phyloP scores from a whole-genome alignment of 768 basidiomycete genomes.

The Amanita subjunquillea region DNA sequence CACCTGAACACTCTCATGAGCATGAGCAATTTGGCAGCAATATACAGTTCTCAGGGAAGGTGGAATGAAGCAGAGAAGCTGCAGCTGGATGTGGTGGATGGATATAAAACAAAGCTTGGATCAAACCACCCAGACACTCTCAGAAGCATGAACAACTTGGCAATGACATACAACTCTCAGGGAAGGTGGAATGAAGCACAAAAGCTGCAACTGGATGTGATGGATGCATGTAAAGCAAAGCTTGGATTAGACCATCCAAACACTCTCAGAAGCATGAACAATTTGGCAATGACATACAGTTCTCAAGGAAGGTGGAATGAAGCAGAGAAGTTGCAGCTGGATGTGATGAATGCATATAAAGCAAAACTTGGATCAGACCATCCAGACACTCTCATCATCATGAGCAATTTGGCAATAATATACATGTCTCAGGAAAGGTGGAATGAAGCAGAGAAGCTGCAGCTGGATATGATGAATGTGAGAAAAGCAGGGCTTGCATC shows the following conservation, averaged over 20 bases:
- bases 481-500: too few species aligned
- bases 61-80: neutral
- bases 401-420: neutral
- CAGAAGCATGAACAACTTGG: neutral
- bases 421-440: neutral
- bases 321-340: neutral
- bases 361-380: neutral
- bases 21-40: constrained; percentile 8
- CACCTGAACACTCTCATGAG: constrained; percentile 7
- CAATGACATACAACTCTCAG: neutral
- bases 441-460: neutral
- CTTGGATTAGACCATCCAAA: neutral
- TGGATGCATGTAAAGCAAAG: neutral
- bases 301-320: neutral
- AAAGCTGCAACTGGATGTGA: neutral
- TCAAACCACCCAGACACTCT: neutral
- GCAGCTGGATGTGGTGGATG: neutral
- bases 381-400: too few species aligned
- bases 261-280: neutral
- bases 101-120: neutral
- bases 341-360: neutral
- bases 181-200: neutral
- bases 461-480: too few species aligned
- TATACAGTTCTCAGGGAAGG: constrained; percentile 5
- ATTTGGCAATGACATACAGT: neutral